A percentile compares a stretch with the other conserved stretches of the same genome.
Evolutionary conservation across 352 stramenopile genomes (phyloP).

Genomic region (Detonula confervacea): DNA sequence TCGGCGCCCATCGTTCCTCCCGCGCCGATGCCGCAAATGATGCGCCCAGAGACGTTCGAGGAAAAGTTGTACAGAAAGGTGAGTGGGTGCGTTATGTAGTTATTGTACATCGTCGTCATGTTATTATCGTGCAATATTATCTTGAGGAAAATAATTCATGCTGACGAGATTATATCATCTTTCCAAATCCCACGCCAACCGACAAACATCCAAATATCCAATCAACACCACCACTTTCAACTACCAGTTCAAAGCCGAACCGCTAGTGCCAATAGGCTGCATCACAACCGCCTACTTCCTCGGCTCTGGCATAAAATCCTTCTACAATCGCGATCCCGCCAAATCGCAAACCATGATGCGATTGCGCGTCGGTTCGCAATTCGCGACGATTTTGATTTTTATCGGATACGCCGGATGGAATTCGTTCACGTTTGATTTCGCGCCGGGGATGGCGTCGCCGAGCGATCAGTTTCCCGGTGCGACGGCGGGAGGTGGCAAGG

Average conservation of each 20-base stretch:
- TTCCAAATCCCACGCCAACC: too few relatives aligned
- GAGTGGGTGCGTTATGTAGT: slow-evolving; percentile 10
- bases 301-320: slow-evolving; percentile 76
- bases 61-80: slow-evolving; percentile 82
- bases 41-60: slow-evolving; percentile 65
- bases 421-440: slow-evolving; percentile 75
- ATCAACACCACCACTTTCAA: neutral
- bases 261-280: slow-evolving; percentile 84
- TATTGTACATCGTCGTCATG: too few relatives aligned
- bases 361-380: slow-evolving; percentile 77
- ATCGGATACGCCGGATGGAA: slow-evolving; percentile 78
- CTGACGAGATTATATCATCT: too few relatives aligned
- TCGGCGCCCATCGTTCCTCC: slow-evolving; percentile 23
- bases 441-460: slow-evolving; percentile 57
- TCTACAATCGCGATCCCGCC: slow-evolving; percentile 77
- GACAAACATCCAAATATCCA: too few relatives aligned
- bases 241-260: slow-evolving; percentile 75
- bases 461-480: slow-evolving; percentile 40
- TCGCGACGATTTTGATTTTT: slow-evolving; percentile 81
- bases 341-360: slow-evolving; percentile 85
- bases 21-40: slow-evolving; percentile 48
- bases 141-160: neutral
- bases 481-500: neutral
- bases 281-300: slow-evolving; percentile 82
- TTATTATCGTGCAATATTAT: too few relatives aligned